phyloP scores from a whole-genome alignment of 345 rosid species.

The Syzygium jambos region DNA sequence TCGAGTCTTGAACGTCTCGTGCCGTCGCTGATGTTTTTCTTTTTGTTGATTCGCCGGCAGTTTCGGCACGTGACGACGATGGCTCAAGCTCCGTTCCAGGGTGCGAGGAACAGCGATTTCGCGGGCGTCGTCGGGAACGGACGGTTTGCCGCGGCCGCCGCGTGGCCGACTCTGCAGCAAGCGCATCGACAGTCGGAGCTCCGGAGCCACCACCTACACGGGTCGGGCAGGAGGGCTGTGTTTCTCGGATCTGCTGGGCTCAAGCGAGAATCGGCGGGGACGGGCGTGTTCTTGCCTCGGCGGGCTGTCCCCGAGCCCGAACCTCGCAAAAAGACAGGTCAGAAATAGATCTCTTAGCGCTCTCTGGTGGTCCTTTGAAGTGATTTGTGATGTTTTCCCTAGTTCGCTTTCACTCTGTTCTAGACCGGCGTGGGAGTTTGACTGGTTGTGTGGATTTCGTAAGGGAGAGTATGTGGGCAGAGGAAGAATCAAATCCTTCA shows the following conservation, averaged over 20 bases:
- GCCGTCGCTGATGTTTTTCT: neutral
- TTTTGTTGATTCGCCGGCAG: neutral
- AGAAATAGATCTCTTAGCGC: neutral
- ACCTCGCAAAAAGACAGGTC: constrained; percentile 54
- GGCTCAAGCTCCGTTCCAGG: neutral
- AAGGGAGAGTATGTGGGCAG: neutral
- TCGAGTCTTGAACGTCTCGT: neutral
- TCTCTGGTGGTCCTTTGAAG: neutral
- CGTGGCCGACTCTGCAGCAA: constrained; percentile 51
- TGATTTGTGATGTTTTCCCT: neutral
- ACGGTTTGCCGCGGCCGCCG: constrained; percentile 47
- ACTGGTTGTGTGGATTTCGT: neutral
- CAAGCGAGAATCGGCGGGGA: constrained; percentile 60
- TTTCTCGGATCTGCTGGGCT: constrained; percentile 30
- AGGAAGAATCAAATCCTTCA: neutral
- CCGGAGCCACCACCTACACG: neutral
- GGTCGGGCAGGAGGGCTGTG: constrained; percentile 43
- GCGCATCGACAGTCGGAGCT: constrained; percentile 8
- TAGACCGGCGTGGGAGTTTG: neutral
- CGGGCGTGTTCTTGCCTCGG: constrained; percentile 89
- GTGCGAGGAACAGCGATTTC: neutral
- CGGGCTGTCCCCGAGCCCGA: constrained; percentile 20
- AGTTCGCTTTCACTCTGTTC: neutral
- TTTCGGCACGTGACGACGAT: neutral
- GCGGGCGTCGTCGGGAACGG: neutral